Base-by-base conservation (phyloP, 106 monocot genomes). In the Acorus gramineus region DNA sequence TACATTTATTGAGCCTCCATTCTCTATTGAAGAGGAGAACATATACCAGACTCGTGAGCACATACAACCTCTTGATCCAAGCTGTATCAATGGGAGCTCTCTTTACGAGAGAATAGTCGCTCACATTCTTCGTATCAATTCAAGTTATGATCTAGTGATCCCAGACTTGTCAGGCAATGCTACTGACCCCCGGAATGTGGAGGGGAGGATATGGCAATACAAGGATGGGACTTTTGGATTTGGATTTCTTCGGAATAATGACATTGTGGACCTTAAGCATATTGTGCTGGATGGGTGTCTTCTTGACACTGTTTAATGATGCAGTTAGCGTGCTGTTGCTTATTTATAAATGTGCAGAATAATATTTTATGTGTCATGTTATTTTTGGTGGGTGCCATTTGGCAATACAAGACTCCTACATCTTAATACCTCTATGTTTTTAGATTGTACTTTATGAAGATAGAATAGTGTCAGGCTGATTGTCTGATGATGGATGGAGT, bases 121-220 rank as follows among this genome's bases (percentile, higher is more conserved):
- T 44, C 78, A 81, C 53, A 80, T 89, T n/a, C 74, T 89, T 10
- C 68, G 65, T 50, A 91, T 98, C 56, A 81, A 75, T 56, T 98
- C 81, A 65, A 77, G 74, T 68, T 87, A 81, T 73, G 85, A 87
- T 54, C 47, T 87, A 78, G 80, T 87, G 42, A 59, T 83, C 14
- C 84, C 80, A 8, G 71, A 76, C 50, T 57, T 84, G 2, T 52
- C 76, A 55, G 74, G 74, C 12, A 74, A 69, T 68, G 72, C 76
- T 42, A 74, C 57, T 55, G 72, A 83, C 73, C 59, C 65, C 43
- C 69, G 76, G 66, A 79, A 86, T 74, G 77, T 74, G 52, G 92
- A 92, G 69, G 92, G 92, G 42, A 91, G 98, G 83, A 71, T 99
- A 67, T 92, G 98, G 98, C 78, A 81, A 49, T 99, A 99, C 60